Percentiles rank a stretch among this genome's conserved stretches.
Conservation (phyloP, 257 asterid species). For the Salvia miltiorrhiza region DNA sequence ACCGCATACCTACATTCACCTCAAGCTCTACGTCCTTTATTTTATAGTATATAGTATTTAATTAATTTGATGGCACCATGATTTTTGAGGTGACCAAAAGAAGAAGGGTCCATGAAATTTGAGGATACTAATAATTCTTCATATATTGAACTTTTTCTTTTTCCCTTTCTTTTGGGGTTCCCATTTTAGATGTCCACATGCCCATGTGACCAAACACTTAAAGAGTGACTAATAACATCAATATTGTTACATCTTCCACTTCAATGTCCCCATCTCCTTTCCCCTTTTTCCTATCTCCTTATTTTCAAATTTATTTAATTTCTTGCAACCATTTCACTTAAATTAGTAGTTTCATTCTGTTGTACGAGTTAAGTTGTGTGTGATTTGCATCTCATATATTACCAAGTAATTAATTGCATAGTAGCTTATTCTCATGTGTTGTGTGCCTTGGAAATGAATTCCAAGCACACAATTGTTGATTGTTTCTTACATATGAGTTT, state of each 20-base stretch:
- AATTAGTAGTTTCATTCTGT: background rate
- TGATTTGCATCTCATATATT: background rate
- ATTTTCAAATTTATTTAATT: constrained; percentile 3
- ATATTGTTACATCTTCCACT: constrained; percentile 33
- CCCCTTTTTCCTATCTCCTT: constrained; percentile 17
- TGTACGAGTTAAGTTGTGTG: background rate
- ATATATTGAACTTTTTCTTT: constrained; percentile 8
- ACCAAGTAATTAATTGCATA: background rate
- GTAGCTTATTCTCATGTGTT: no score
- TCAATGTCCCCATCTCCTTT: constrained; percentile 26
- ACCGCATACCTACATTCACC: constrained; percentile 14
- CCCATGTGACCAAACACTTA: constrained; percentile 41
- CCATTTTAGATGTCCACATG: constrained; percentile 25
- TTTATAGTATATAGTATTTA: background rate
- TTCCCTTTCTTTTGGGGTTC: constrained; percentile 15
- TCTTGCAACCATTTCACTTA: background rate
- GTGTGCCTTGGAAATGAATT: no score
- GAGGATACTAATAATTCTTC: constrained; percentile 29
- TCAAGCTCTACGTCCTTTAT: background rate
- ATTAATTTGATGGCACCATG: constrained; percentile 12
- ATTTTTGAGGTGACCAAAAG: constrained; percentile 25
- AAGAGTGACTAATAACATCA: constrained; percentile 30
- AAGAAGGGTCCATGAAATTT: constrained; percentile 36
- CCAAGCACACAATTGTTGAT: background rate
- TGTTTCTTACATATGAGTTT: background rate